These are phyloP conservation scores for Thalassiosira mediterranea DNA, from an alignment of 352 stramenopile genomes.

Conservation along the genomic window DNA sequence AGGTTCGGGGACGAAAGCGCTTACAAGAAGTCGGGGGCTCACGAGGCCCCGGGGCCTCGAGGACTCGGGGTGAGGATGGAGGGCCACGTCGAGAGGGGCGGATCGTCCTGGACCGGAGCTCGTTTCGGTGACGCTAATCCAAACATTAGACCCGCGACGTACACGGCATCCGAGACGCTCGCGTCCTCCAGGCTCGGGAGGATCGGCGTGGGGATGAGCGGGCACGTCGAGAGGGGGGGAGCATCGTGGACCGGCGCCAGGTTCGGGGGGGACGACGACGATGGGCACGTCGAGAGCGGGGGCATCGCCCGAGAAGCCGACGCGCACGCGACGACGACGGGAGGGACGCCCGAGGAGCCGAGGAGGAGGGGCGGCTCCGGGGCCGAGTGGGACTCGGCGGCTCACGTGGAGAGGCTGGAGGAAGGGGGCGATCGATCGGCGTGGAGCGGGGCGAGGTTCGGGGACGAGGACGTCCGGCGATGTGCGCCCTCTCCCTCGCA, in stretches of 20 bases:
- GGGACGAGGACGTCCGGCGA: conserved; percentile 11
- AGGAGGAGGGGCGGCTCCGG: too few relatives aligned
- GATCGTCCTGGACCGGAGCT: conserved; percentile 17
- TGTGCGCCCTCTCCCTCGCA: conserved; percentile 26
- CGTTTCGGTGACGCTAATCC: conserved; percentile 7
- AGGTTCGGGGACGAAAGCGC: conserved; percentile 16
- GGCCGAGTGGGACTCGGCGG: conserved; percentile 16
- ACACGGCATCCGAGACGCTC: conserved; percentile 30
- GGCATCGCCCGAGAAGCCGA: too few relatives aligned
- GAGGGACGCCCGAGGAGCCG: too few relatives aligned
- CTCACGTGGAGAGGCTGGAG: conserved; percentile 14
- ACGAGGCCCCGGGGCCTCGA: neutral
- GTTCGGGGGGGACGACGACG: neutral
- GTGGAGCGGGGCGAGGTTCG: conserved; percentile 27
- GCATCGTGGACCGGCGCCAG: conserved; percentile 11
- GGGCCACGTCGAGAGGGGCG: conserved; percentile 6
- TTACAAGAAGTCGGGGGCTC: conserved; percentile 9
- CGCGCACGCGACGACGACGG: too few relatives aligned
- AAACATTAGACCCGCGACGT: neutral
- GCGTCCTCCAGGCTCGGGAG: conserved; percentile 1
- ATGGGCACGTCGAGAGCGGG: too few relatives aligned
- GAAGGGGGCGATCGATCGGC: conserved; percentile 3
- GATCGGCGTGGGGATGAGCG: conserved; percentile 15
- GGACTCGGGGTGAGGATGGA: conserved; percentile 26
- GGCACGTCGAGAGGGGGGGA: conserved; percentile 6